These are phyloP conservation scores for Evansstolkia leycettana DNA, from an alignment of 495 filamentous ascomycete genomes.

Conservation along the genomic window DNA sequence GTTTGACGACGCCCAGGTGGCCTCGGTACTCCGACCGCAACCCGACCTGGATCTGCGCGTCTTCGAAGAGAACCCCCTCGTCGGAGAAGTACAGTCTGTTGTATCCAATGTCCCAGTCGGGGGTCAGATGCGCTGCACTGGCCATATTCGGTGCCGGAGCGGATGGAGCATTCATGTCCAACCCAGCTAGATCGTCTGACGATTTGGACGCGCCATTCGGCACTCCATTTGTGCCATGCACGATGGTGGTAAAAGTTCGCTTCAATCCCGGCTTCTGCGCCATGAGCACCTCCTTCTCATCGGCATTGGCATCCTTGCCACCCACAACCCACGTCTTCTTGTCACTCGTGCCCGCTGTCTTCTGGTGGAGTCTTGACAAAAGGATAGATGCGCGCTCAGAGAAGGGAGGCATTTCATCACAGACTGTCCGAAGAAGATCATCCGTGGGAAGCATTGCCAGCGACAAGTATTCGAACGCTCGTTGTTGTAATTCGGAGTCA, in stretches of 20 bases:
- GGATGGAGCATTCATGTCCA: conserved; percentile 56
- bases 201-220: conserved; percentile 34
- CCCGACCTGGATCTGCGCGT: conserved; percentile 86
- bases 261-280: conserved; percentile 74
- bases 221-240: conserved; percentile 41
- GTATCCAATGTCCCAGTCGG: conserved; percentile 90
- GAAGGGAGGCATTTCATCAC: conserved; percentile 98
- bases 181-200: conserved; percentile 57
- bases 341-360: conserved; percentile 80
- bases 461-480: conserved; percentile 90
- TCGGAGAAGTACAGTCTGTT: conserved; percentile 64
- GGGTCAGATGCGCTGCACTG: conserved; percentile 81
- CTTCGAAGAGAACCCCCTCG: conserved; percentile 89
- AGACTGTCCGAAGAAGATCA: conserved; percentile 87
- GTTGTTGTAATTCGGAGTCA: conserved; percentile 90
- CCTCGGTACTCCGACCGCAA: conserved; percentile 87
- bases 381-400: conserved; percentile 88
- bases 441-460: conserved; percentile 79
- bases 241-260: conserved; percentile 58
- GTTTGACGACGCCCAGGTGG: conserved; percentile 85
- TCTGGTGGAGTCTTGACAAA: conserved; percentile 84
- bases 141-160: conserved; percentile 70
- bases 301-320: conserved; percentile 81
- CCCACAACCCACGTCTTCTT: conserved; percentile 94
- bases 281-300: conserved; percentile 66